Evolutionary conservation across 768 basidiomycete genomes (phyloP).

Genomic region (Hygrocybe coccinea): DNA sequence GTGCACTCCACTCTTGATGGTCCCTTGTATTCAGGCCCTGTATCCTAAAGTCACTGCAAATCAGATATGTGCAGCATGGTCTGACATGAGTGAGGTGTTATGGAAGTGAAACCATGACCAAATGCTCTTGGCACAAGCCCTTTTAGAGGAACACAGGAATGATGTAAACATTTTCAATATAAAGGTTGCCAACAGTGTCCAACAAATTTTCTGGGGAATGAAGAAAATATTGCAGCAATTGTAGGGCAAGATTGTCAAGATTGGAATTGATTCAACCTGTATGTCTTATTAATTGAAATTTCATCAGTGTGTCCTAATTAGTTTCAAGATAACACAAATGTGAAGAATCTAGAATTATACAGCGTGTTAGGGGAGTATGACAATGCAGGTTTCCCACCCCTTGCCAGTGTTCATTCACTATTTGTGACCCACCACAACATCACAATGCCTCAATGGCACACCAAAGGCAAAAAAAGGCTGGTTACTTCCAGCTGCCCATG

Average conservation of each 20-base stretch:
- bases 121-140: conserved; percentile 19
- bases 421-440: too few species aligned
- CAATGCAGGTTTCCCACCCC: conserved; percentile 24
- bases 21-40: conserved; percentile 30
- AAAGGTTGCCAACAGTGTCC: conserved; percentile 17
- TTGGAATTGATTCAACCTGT: conserved; percentile 22
- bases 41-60: conserved; percentile 23
- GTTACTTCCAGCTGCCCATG: too few species aligned
- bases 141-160: conserved; percentile 19
- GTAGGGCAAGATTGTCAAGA: conserved; percentile 15
- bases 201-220: conserved; percentile 22
- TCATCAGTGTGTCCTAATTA: neutral
- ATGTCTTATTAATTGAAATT: conserved; percentile 6
- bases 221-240: conserved; percentile 13
- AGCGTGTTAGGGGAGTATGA: conserved; percentile 20
- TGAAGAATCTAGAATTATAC: conserved; percentile 24
- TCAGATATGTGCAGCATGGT: conserved; percentile 27
- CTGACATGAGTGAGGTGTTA: conserved; percentile 21
- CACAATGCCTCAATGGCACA: too few species aligned
- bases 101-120: conserved; percentile 22
- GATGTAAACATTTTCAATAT: conserved; percentile 21
- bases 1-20: conserved; percentile 24
- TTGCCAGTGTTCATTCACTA: too few species aligned
- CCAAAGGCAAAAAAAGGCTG: too few species aligned
- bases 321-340: conserved; percentile 20